Evolutionary conservation across 2,329 filamentous ascomycete species (phyloP).

Genomic region (Alternaria hordeiaustralica): DNA sequence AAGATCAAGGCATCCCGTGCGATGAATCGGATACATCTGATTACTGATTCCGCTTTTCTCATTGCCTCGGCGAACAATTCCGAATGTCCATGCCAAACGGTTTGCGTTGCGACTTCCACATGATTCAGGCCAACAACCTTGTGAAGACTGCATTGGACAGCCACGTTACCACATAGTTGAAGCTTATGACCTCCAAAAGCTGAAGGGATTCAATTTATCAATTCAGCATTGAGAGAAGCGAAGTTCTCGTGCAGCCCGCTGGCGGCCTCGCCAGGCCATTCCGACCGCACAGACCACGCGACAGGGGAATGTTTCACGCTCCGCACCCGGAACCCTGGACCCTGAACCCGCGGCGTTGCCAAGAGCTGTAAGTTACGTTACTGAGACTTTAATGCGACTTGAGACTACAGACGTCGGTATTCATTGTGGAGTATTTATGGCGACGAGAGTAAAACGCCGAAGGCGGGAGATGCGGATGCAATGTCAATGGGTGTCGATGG

Average conservation of each 20-base stretch:
- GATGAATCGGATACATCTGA: neutral
- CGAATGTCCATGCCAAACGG: neutral
- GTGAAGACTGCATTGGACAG: neutral
- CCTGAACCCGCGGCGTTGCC: conserved; percentile 5
- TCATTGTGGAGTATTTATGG: neutral
- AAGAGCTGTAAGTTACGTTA: conserved; percentile 21
- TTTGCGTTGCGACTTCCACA: neutral
- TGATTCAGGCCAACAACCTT: neutral
- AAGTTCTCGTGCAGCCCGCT: neutral
- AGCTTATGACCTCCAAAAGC: too few relatives aligned
- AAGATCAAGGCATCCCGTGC: neutral
- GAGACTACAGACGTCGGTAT: neutral
- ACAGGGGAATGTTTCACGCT: conserved; percentile 16
- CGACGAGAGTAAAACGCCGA: neutral
- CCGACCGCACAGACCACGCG: neutral
- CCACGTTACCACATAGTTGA: too few relatives aligned
- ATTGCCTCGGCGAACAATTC: neutral
- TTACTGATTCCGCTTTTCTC: neutral
- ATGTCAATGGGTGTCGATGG: neutral
- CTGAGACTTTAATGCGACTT: conserved; percentile 33
- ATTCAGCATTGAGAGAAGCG: neutral
- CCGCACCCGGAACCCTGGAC: conserved; percentile 10
- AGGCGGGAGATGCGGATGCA: neutral
- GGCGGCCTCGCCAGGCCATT: neutral
- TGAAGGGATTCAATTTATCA: too few relatives aligned